Evolutionary conservation across 805 yeast genomes (phyloP), one percentile per base, ranked within the genome.

Genomic region (Vanderwaltozyma yarrowii): DNA sequence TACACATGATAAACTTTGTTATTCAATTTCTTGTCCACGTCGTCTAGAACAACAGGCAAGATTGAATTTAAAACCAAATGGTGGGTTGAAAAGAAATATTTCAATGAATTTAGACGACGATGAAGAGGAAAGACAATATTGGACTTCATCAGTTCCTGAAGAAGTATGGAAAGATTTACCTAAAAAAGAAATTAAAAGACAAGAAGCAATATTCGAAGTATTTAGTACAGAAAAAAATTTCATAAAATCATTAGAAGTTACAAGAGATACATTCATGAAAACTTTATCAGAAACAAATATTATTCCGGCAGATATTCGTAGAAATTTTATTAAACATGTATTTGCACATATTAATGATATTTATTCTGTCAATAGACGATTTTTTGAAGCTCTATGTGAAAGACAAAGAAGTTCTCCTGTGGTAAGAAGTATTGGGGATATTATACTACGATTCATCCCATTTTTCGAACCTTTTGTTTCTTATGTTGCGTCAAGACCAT

Each of bases 11-110:
- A 69, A 75, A 25, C 65, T 89, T 29, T 92, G 98, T 62, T 92
- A 92, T 61, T 83, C 95, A 31, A 88, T 92, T 49, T 94, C 96
- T 11, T 92, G 98, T 63, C 98, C 98, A 13, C 73, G 96, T 48
- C 73, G 97, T 45, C 66, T 92, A 35, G 97, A 89, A 61, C 97
- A 92, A 60, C 97, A 89, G 56, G 95, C 95, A 4, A 70, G 97
- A 42, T 70, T 85, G 36, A 87, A 88, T 50, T 71, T 85, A 76
- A 84, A 84, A 56, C 85, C 92, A 2, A 81, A 82, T 51, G 92
- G 94, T 32, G 94, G 89, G 0, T 67, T 89, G 49, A 72, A 77
- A 42, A 66, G 94, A 35, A 83, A 89, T 12, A 51, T 56, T 11
- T 56, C 62, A 2, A 52, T 60, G 52, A 61, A 61, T 5, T 42